phyloP scores from a whole-genome alignment of 1,284 basidiomycete genomes.

The Cutaneotrichosporon cyanovorans region DNA sequence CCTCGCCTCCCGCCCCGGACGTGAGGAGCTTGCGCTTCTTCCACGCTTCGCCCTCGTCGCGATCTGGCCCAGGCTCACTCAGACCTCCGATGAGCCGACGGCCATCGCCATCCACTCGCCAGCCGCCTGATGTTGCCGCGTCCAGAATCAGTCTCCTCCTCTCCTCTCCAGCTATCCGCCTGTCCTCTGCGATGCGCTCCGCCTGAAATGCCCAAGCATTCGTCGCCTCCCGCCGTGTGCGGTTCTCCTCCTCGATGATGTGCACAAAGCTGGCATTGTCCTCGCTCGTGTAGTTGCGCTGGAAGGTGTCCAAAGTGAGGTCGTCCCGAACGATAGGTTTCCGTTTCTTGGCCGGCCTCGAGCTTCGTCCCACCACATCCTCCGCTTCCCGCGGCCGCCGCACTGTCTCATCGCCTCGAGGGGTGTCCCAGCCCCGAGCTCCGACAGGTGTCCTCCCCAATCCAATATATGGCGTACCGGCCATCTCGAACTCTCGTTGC shows the following conservation, averaged over 20 bases:
- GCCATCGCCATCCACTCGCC: slow-evolving; percentile 35
- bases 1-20: slow-evolving; percentile 24
- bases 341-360: neutral
- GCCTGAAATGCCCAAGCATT: slow-evolving; percentile 89
- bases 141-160: slow-evolving; percentile 44
- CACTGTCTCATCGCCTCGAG: slow-evolving; percentile 5
- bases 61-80: slow-evolving; percentile 26
- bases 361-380: slow-evolving; percentile 4
- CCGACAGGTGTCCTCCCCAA: slow-evolving; percentile 32
- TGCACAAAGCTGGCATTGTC: slow-evolving; percentile 91
- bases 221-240: slow-evolving; percentile 58
- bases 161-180: slow-evolving; percentile 44
- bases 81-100: slow-evolving; percentile 34
- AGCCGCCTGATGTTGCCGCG: slow-evolving; percentile 29
- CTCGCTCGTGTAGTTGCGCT: slow-evolving; percentile 83
- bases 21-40: slow-evolving; percentile 18
- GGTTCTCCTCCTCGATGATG: slow-evolving; percentile 81
- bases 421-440: slow-evolving; percentile 41
- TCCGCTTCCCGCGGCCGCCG: slow-evolving; percentile 11
- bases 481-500: slow-evolving; percentile 11
- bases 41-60: slow-evolving; percentile 34
- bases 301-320: slow-evolving; percentile 72
- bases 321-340: slow-evolving; percentile 32
- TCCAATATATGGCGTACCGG: slow-evolving; percentile 37
- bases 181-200: slow-evolving; percentile 62